phyloP scores from a whole-genome alignment of 177 flowering plant genomes.

The Vitis hybrid region DNA sequence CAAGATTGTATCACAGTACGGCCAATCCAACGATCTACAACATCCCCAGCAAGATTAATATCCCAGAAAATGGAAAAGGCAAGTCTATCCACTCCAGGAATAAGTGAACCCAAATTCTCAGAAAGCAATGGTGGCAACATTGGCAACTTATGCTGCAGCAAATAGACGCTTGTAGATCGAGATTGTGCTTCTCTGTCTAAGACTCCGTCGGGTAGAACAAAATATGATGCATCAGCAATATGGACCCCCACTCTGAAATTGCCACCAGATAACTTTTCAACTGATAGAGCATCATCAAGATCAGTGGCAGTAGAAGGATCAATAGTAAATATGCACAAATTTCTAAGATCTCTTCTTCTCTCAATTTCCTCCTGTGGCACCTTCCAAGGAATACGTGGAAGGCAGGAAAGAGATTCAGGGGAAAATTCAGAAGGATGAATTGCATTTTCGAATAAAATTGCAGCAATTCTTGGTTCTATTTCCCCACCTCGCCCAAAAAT shows the following conservation, averaged over 20 bases:
- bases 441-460: slow-evolving; percentile 77
- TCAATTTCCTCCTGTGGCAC: slow-evolving; percentile 59
- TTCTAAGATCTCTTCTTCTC: slow-evolving; percentile 71
- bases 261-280: slow-evolving; percentile 56
- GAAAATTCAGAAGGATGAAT: slow-evolving; percentile 63
- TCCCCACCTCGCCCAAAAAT: slow-evolving; percentile 77
- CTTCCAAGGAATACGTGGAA: slow-evolving; percentile 74
- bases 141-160: slow-evolving; percentile 60
- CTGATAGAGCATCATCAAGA: slow-evolving; percentile 95
- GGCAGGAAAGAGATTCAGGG: slow-evolving; percentile 64
- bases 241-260: slow-evolving; percentile 79
- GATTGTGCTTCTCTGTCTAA: slow-evolving; percentile 77
- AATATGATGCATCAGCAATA: slow-evolving; percentile 88
- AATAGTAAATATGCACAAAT: slow-evolving; percentile 79
- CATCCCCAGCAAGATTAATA: slow-evolving; percentile 47
- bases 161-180: slow-evolving; percentile 74
- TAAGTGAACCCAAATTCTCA: slow-evolving; percentile 76
- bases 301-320: slow-evolving; percentile 85
- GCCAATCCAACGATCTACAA: slow-evolving; percentile 82
- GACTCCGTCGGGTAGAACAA: slow-evolving; percentile 70
- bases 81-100: slow-evolving; percentile 86
- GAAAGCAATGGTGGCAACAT: slow-evolving; percentile 90
- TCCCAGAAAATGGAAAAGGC: slow-evolving; percentile 87
- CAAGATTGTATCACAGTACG: slow-evolving; percentile 84
- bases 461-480: slow-evolving; percentile 64